Conservation (phyloP, 2,329 filamentous ascomycete species). For the Claviceps arundinis region DNA sequence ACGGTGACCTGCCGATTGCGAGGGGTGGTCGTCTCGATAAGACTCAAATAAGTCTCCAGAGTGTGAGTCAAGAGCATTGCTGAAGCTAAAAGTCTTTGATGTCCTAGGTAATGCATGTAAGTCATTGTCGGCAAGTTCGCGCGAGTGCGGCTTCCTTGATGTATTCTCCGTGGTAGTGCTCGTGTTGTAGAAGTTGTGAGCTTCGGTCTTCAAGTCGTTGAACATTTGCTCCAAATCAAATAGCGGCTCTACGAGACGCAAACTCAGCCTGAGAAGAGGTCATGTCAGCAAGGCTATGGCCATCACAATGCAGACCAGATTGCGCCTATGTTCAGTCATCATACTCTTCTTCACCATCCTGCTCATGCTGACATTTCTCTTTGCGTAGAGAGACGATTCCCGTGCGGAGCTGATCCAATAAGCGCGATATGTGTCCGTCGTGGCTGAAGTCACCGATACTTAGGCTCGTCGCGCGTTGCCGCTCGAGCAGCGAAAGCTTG, state of each 20-base stretch:
- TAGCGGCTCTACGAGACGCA: constrained; percentile 48
- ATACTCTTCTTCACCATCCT: constrained; percentile 50
- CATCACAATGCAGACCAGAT: not conserved
- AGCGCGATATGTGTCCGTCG: constrained; percentile 79
- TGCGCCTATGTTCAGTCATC: not conserved
- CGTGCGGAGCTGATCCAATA: constrained; percentile 72
- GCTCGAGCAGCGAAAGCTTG: constrained; percentile 87
- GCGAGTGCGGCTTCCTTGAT: constrained; percentile 50
- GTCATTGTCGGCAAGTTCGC: constrained; percentile 49
- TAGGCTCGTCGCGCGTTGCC: constrained; percentile 71
- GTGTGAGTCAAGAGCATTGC: constrained; percentile 41
- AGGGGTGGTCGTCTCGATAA: constrained; percentile 56
- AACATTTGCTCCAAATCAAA: constrained; percentile 59
- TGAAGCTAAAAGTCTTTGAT: constrained; percentile 76
- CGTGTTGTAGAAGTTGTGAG: constrained; percentile 50
- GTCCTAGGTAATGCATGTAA: constrained; percentile 40
- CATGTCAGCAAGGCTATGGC: constrained; percentile 1
- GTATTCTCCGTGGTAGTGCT: constrained; percentile 34
- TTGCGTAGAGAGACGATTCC: constrained; percentile 59
- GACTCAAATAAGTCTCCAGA: constrained; percentile 34
- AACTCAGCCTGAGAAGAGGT: constrained; percentile 26
- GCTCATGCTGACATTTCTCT: constrained; percentile 50
- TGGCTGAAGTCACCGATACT: constrained; percentile 68
- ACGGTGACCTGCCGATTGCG: constrained; percentile 40
- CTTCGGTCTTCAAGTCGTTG: constrained; percentile 65